Evolutionary conservation across 805 yeast genomes (phyloP).

Genomic region (Yamadazyma takamatsuzukensis): DNA sequence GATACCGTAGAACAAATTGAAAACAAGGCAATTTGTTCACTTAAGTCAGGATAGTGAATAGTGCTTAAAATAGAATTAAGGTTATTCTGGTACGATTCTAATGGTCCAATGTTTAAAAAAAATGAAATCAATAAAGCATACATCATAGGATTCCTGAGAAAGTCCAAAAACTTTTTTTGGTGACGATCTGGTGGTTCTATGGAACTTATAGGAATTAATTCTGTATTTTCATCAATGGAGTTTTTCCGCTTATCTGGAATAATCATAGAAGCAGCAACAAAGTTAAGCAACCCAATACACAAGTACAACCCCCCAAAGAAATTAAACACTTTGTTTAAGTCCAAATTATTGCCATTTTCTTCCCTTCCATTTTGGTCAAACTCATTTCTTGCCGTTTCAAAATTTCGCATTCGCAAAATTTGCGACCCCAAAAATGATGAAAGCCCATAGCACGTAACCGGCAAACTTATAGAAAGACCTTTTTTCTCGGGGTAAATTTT

Average conservation of each 20-base stretch:
- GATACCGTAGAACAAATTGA: constrained; percentile 68
- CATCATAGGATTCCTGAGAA: constrained; percentile 54
- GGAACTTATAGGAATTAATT: constrained; percentile 29
- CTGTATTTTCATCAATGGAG: constrained; percentile 19
- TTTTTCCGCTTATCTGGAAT: constrained; percentile 34
- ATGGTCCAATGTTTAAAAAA: constrained; percentile 71
- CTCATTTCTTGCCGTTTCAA: constrained; percentile 23
- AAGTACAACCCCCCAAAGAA: constrained; percentile 53
- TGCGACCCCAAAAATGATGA: constrained; percentile 76
- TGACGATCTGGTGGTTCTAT: constrained; percentile 37
- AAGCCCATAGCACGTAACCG: constrained; percentile 84
- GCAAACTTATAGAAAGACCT: constrained; percentile 80
- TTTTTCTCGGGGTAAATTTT: constrained; percentile 74
- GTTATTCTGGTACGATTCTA: constrained; percentile 81
- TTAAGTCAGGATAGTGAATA: constrained; percentile 25
- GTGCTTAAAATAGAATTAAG: constrained; percentile 63
- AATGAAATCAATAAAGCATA: constrained; percentile 63
- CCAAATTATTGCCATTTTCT: constrained; percentile 27
- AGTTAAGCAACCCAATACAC: constrained; percentile 54
- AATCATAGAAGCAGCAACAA: constrained; percentile 62
- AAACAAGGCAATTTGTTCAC: constrained; percentile 55
- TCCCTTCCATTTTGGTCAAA: no score
- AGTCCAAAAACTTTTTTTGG: constrained; percentile 28
- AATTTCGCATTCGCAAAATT: constrained; percentile 41
- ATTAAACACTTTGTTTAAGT: constrained; percentile 50